A percentile compares a stretch with the other conserved stretches of the same genome.
Evolutionary conservation across 2,329 filamentous ascomycete genomes (phyloP).

Genomic region (Phialocephala subalpina): DNA sequence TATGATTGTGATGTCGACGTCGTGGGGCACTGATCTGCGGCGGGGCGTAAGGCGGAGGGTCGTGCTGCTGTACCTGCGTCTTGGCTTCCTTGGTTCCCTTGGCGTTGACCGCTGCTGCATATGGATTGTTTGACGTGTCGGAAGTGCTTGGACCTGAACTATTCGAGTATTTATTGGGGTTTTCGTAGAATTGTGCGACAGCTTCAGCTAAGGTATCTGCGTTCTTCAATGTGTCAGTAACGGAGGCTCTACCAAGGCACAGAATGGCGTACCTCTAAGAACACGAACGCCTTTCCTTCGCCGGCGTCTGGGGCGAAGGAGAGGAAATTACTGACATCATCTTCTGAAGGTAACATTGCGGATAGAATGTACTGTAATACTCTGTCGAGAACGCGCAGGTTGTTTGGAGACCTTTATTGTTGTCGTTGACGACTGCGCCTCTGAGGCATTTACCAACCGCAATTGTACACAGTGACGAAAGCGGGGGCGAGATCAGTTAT

Average conservation of each 20-base stretch:
- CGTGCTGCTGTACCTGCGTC: slow-evolving; percentile 15
- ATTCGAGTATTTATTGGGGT: slow-evolving; percentile 28
- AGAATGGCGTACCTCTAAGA: slow-evolving; percentile 25
- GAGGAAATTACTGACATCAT: slow-evolving; percentile 18
- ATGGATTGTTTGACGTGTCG: background rate
- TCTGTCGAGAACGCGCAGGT: background rate
- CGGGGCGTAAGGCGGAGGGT: slow-evolving; percentile 16
- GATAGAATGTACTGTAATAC: background rate
- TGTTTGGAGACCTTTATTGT: background rate
- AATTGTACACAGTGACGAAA: background rate
- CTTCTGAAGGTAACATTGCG: slow-evolving; percentile 15
- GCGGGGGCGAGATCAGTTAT: background rate
- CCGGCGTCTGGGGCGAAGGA: slow-evolving; percentile 29
- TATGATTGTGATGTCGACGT: slow-evolving; percentile 45
- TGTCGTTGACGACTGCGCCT: background rate
- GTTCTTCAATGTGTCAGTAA: slow-evolving; percentile 17
- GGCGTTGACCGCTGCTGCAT: slow-evolving; percentile 2
- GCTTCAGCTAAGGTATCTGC: slow-evolving; percentile 28
- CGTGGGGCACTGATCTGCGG: background rate
- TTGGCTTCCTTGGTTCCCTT: slow-evolving; percentile 12
- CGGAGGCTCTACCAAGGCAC: background rate
- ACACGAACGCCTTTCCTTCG: slow-evolving; percentile 30
- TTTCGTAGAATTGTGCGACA: slow-evolving; percentile 30
- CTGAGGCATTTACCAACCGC: background rate
- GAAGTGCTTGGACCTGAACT: slow-evolving; percentile 9